phyloP scores from a whole-genome alignment of 2,329 filamentous ascomycete genomes.

The Alternaria longipes region DNA sequence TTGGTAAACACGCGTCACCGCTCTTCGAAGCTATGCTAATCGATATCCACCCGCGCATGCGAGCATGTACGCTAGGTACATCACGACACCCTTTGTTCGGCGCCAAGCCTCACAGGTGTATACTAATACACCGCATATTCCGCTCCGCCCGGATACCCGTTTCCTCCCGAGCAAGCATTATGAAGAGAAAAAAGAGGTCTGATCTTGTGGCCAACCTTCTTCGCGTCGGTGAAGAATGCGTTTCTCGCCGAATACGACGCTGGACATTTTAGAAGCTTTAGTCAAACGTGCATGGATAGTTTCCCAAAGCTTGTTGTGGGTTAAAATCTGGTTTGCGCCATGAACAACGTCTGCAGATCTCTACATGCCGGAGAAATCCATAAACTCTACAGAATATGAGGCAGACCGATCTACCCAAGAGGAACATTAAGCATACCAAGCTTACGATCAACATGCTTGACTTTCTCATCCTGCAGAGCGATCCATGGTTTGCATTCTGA shows the following conservation, averaged over 20 bases:
- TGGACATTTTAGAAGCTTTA: not conserved
- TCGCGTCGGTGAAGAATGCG: not conserved
- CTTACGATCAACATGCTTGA: conserved; percentile 3
- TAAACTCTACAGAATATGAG: not conserved
- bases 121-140: conserved; percentile 14
- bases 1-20: conserved; percentile 3
- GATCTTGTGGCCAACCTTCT: not conserved
- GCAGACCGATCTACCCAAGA: not conserved
- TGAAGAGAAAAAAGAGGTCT: not conserved
- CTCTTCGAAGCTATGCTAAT: conserved; percentile 4
- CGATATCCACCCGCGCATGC: conserved; percentile 6
- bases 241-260: not conserved
- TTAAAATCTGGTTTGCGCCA: not conserved
- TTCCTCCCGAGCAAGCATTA: not conserved
- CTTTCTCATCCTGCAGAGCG: not conserved
- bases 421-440: conserved; percentile 6
- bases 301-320: not conserved
- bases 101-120: conserved; percentile 18
- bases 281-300: not conserved
- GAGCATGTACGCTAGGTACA: conserved; percentile 11
- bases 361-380: not conserved
- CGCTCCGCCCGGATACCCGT: conserved; percentile 21
- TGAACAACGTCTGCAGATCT: conserved; percentile 1
- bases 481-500: not conserved
- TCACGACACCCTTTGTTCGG: conserved; percentile 4